Conservation (phyloP, 176 grass and related monocot genomes). For the Ensete glaucum region DNA sequence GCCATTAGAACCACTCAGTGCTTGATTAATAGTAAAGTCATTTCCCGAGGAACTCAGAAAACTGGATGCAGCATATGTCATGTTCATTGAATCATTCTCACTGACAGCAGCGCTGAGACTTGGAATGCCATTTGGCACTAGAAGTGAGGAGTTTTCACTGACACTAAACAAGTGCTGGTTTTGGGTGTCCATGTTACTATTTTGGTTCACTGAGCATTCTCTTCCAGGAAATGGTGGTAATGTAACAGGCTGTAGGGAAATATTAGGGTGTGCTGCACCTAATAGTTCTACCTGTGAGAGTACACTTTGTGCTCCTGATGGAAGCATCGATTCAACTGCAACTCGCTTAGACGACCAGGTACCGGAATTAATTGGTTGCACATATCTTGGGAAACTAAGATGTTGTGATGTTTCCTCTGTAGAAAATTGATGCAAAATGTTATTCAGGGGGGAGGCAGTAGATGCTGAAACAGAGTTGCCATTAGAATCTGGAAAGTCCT, state of each 20-base stretch:
- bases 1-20: slow-evolving; percentile 45
- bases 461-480: slow-evolving; percentile 47
- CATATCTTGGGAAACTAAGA: slow-evolving; percentile 55
- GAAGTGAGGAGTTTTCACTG: slow-evolving; percentile 58
- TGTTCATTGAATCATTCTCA: slow-evolving; percentile 48
- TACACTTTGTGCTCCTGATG: slow-evolving; percentile 35
- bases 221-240: slow-evolving; percentile 61
- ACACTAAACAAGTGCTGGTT: slow-evolving; percentile 58
- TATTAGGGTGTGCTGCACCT: slow-evolving; percentile 29
- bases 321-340: slow-evolving; percentile 60
- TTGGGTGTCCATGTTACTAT: slow-evolving; percentile 42
- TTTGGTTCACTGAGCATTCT: slow-evolving; percentile 57
- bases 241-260: slow-evolving; percentile 35
- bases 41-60: slow-evolving; percentile 67
- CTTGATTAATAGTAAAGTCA: slow-evolving; percentile 61
- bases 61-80: slow-evolving; percentile 66
- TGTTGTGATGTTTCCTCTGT: slow-evolving; percentile 38
- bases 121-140: slow-evolving; percentile 52
- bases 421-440: slow-evolving; percentile 44
- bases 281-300: slow-evolving; percentile 48
- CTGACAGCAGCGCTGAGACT: slow-evolving; percentile 31
- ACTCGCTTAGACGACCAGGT: slow-evolving; percentile 75
- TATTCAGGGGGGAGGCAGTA: slow-evolving; percentile 33
- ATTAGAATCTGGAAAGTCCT: slow-evolving; percentile 46
- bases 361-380: slow-evolving; percentile 34